Conservation (phyloP, 75 land plant species). For the Cupressus sempervirens region DNA sequence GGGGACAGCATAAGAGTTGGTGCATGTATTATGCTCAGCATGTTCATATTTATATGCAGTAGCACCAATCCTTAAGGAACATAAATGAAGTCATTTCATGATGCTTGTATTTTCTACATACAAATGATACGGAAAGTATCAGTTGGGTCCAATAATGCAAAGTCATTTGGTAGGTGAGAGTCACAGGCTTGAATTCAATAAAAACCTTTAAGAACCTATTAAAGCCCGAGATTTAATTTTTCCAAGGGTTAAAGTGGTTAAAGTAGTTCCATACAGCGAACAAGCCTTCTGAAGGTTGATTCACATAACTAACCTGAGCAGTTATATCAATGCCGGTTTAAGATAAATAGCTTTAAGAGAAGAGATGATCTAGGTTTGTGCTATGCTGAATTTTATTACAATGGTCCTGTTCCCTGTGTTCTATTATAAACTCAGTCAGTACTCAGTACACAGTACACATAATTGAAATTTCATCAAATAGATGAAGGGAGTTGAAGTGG, state of each 20-base stretch:
- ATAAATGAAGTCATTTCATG: neutral
- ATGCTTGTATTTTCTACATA: neutral
- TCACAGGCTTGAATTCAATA: neutral
- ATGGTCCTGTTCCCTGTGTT: neutral
- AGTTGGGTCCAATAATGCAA: neutral
- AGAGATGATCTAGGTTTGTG: neutral
- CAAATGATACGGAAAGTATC: neutral
- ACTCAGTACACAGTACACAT: neutral
- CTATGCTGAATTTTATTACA: neutral
- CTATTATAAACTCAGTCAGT: neutral
- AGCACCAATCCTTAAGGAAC: neutral
- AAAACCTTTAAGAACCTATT: neutral
- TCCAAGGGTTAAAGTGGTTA: neutral
- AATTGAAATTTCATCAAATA: neutral
- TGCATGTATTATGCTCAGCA: neutral
- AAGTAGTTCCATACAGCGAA: neutral
- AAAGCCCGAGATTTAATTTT: neutral
- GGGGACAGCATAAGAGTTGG: neutral
- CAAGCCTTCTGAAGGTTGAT: slow-evolving; percentile 1
- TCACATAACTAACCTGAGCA: neutral
- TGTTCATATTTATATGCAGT: neutral
- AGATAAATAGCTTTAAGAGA: neutral
- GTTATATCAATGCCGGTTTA: neutral
- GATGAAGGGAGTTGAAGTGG: neutral
- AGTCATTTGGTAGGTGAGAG: neutral